Conservation (phyloP, 1,284 basidiomycete species). For the Golubevia pallescens region DNA sequence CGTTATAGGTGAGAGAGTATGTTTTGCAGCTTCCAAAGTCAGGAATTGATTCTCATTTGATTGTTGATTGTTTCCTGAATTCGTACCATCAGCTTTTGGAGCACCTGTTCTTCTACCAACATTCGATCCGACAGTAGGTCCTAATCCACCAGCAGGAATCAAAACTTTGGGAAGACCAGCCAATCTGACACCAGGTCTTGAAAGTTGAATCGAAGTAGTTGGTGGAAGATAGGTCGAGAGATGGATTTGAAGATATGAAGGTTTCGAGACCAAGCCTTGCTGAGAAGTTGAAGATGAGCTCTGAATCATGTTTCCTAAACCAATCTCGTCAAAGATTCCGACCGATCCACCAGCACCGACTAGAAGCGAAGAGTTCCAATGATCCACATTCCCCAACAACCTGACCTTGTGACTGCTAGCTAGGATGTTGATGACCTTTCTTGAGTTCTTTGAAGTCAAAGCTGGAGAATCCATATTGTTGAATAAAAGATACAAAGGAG, state of each 20-base stretch:
- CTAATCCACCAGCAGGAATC: not conserved
- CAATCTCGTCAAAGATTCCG: not conserved
- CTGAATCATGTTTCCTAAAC: not conserved
- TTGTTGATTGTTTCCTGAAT: not conserved
- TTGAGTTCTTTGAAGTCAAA: not conserved
- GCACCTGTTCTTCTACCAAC: not conserved
- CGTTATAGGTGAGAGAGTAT: too few species aligned
- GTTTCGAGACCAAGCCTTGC: not conserved
- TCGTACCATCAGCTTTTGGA: not conserved
- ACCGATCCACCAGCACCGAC: not conserved
- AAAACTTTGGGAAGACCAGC: not conserved
- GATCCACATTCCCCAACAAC: not conserved
- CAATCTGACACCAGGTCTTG: not conserved
- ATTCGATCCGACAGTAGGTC: not conserved
- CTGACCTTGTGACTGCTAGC: not conserved
- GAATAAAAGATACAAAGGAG: not conserved
- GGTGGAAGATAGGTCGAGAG: not conserved
- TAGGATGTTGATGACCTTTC: not conserved
- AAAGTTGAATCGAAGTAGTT: not conserved
- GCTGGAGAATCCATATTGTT: not conserved
- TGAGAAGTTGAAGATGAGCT: not conserved
- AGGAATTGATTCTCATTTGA: not conserved
- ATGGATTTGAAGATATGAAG: not conserved
- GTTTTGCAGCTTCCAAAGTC: not conserved
- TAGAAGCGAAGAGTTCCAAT: not conserved